A percentile compares a stretch with the other conserved stretches of the same genome.
These are phyloP conservation scores for Pulicaria dysenterica DNA, from an alignment of 129 eudicot species.

Conservation along the genomic window DNA sequence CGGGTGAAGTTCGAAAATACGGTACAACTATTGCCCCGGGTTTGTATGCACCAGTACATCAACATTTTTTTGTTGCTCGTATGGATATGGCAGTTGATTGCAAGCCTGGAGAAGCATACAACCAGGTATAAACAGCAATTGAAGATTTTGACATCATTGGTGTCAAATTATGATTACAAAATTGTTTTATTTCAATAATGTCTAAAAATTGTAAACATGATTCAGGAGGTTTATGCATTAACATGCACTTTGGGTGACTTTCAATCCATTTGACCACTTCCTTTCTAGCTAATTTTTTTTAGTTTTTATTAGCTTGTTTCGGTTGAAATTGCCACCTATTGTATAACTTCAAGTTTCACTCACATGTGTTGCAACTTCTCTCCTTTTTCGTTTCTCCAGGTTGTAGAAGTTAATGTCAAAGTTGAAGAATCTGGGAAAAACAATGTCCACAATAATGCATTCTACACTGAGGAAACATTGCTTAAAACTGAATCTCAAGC, in stretches of 20 bases:
- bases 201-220: neutral
- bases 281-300: neutral
- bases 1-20: conserved; percentile 81
- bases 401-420: conserved; percentile 83
- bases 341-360: neutral
- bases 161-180: neutral
- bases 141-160: neutral
- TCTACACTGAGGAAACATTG: conserved; percentile 84
- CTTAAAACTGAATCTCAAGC: conserved; percentile 85
- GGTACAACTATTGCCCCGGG: conserved; percentile 92
- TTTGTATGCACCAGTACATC: conserved; percentile 90
- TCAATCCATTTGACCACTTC: neutral
- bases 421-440: conserved; percentile 87
- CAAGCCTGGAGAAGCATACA: conserved; percentile 81
- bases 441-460: conserved; percentile 86
- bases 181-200: neutral
- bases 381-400: conserved; percentile 44
- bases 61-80: conserved; percentile 88
- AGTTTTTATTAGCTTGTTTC: neutral
- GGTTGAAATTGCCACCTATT: neutral
- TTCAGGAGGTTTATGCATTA: neutral
- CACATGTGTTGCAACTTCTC: conserved; percentile 15
- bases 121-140: conserved; percentile 50
- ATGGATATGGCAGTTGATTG: conserved; percentile 95
- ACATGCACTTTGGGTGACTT: neutral